Base-by-base conservation (phyloP, 1,284 basidiomycete genomes). In the Schizophyllum commune region DNA sequence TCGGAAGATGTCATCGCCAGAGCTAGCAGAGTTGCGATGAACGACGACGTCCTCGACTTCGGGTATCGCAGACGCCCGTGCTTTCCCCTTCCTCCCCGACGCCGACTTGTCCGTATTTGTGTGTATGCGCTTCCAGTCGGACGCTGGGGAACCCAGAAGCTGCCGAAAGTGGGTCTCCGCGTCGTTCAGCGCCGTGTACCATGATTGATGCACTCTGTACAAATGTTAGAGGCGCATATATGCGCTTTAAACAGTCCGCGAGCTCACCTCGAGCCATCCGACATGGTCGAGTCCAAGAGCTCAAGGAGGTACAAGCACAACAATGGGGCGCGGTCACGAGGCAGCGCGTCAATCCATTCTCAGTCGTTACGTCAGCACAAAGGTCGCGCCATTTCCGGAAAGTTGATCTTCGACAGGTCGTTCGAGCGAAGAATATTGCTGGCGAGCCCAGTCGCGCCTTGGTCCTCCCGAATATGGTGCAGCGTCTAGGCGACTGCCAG, bases 1-100 rank as follows among this genome's bases (percentile, higher is more conserved):
- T 58, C 96, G 80, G 69, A 92, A 92, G 53, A 97, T 85, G 65
- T 80, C 81, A 64, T 95, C 92, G 6, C 90, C 87, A 1, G 80
- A 75, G 70, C 85, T 86, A 65, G 71, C 79, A 1, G 79, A 68
- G 68, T 81, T 85, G 61, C 89, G 85, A 71, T 92, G 88, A 4
- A 92, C 77, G 47, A 85, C 74, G 55, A 91, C 85, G 70, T 91
- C 87, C 13, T 79, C 71, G 20, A 84, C 71, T 61, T 89, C 89
- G 21, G 88, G 87, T 8, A 78, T 70, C 0, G 74, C 67, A 1
- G 77, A 71, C 13, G 74, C 74, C 58, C 81, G 81, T 0, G 76
- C 73, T 68, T 89, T 90, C 55, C 84, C 85, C 69, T 89, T 91
- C 68, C 76, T 77, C 56, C 72, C 76, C 0, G 76, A 65, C 0